These are phyloP conservation scores for Kingdonia uniflora DNA, from an alignment of 164 flowering plant species.

Conservation along the genomic window DNA sequence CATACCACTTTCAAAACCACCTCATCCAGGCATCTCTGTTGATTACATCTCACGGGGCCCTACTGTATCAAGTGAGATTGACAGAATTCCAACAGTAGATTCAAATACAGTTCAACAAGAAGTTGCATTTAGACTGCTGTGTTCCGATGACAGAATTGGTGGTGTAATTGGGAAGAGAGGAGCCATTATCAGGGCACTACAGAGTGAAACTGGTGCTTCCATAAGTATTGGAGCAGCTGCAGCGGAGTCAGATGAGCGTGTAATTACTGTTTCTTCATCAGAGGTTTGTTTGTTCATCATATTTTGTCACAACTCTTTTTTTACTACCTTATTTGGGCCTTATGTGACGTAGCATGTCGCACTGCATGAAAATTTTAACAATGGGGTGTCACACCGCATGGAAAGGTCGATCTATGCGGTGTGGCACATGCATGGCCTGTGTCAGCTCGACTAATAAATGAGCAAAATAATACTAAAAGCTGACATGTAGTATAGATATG, in stretches of 20 bases:
- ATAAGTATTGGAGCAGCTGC: slow-evolving; percentile 46
- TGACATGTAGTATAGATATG: too few relatives aligned
- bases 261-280: slow-evolving; percentile 55
- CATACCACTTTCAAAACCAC: slow-evolving; percentile 17
- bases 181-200: slow-evolving; percentile 46
- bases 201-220: slow-evolving; percentile 67
- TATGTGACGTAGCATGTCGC: too few relatives aligned
- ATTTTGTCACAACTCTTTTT: background rate
- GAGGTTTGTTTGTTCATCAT: slow-evolving; percentile 45
- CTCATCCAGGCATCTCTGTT: slow-evolving; percentile 19
- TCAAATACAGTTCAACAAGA: slow-evolving; percentile 27
- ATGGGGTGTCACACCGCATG: too few relatives aligned
- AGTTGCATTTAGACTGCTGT: slow-evolving; percentile 53
- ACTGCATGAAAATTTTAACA: too few relatives aligned
- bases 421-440: too few relatives aligned
- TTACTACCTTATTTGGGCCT: too few relatives aligned
- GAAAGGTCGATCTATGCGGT: too few relatives aligned
- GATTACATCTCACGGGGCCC: slow-evolving; percentile 29
- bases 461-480: too few relatives aligned
- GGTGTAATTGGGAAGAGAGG: slow-evolving; percentile 88
- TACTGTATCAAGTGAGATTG: slow-evolving; percentile 24
- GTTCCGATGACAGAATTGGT: slow-evolving; percentile 60
- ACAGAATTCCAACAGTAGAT: slow-evolving; percentile 18
- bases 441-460: too few relatives aligned
- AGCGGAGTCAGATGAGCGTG: slow-evolving; percentile 56